Evolutionary conservation across 768 basidiomycete genomes (phyloP), one percentile per base, ranked within the genome.

Genomic region (Clitopilus hobsonii): DNA sequence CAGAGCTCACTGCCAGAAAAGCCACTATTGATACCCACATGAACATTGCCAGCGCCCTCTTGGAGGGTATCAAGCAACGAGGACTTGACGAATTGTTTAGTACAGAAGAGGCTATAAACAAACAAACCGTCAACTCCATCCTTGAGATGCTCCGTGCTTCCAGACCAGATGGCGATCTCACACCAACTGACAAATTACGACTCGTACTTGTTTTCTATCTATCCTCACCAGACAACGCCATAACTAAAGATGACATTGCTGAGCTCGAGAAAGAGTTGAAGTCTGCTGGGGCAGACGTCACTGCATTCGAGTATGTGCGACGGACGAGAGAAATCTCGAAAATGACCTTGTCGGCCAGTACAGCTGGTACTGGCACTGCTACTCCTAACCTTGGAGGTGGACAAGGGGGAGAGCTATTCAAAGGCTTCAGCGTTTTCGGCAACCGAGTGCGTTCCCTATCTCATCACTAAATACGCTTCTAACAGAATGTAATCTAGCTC

Each of bases 31-130:
- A 99, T 68, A 94, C 95, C 2, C 97, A 99, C 67, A 98, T 99
- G 95, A 98, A 98, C 71, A 96, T 99, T 54, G 96, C 96, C 30
- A 97, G 95, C 11, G 89, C 95, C 16, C 73, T 99, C 8, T 75
- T 99, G 25, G 94, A 96, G 67, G 87, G 97, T 30, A 97, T 99
- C 74, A 98, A 98, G 74, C 86, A 86, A 56, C 84, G 97, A 29
- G 93, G 91, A 3, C 78, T 99, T 27, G 97, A 99, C 69, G 96
- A 96, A 64, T 78, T 99, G n/a, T 98, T 97, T 74, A 94, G 94
- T 64, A 86, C 87, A 25, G 97, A 99, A 74, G 97, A 99, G 69
- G 84, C 86, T 4, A 89, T 91, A 59, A 79, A 80, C 24, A 94
- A 93, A 67, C 93, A 97, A 84, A 89, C 85, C 16, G 85, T 91